Conservation (phyloP, 768 basidiomycete species). For the Boletus sensibilis region DNA sequence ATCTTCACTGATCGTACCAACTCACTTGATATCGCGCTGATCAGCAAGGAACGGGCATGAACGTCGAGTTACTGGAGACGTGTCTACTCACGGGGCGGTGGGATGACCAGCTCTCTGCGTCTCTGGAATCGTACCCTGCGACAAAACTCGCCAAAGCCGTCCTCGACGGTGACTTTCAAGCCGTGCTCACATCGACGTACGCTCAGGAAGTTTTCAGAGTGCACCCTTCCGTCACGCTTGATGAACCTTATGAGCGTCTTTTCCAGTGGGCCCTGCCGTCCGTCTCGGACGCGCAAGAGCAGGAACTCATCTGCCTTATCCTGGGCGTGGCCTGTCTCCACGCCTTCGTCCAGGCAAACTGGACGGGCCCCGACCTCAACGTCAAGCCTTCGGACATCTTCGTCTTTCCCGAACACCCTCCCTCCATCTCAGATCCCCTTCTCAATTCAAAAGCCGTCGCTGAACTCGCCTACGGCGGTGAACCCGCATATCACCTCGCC, state of each 20-base stretch:
- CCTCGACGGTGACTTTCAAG: conserved; percentile 58
- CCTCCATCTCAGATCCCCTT: conserved; percentile 41
- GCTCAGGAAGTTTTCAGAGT: conserved; percentile 43
- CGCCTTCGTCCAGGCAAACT: conserved; percentile 90
- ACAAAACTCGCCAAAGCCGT: conserved; percentile 51
- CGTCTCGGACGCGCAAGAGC: conserved; percentile 37
- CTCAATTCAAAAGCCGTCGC: conserved; percentile 68
- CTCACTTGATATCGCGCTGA: background rate
- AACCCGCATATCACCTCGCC: conserved; percentile 94
- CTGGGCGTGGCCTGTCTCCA: conserved; percentile 81
- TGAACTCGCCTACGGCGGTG: conserved; percentile 81
- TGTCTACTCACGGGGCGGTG: conserved; percentile 55
- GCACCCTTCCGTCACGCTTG: conserved; percentile 31
- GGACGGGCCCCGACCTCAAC: conserved; percentile 89
- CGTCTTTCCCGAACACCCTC: conserved; percentile 33
- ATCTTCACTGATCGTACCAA: background rate
- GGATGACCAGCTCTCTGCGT: conserved; percentile 28
- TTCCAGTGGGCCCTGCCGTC: conserved; percentile 32
- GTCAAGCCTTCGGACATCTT: conserved; percentile 46
- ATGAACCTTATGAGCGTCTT: conserved; percentile 40
- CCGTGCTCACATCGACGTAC: conserved; percentile 46
- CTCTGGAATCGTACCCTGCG: conserved; percentile 23
- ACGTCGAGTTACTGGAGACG: conserved; percentile 45
- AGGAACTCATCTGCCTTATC: conserved; percentile 57
- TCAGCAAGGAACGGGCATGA: conserved; percentile 8